Base-by-base conservation (phyloP, 768 basidiomycete species). In the Boletellus ananas region DNA sequence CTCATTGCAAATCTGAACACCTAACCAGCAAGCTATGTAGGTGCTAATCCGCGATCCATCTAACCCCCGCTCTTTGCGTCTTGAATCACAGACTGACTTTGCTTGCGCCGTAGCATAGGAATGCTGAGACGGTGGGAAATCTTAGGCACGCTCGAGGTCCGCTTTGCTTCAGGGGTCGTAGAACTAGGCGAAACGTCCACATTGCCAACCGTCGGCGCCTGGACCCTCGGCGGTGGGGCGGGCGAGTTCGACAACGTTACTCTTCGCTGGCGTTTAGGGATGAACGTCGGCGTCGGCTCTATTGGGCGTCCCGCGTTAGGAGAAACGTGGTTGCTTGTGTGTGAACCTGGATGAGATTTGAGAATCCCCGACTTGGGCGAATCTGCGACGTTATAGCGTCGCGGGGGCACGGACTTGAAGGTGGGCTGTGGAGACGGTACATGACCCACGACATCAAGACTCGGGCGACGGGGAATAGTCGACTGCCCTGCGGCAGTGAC, bases 101-200 rank as follows among this genome's bases (percentile, higher is more conserved):
- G 61, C 46, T 64, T 68, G 21, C 66, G 65, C 16, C 65, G 56
- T 35, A 66, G 45, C 47, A 64, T 52, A 0, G 61, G 64, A 18
- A 68, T 66, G 38, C 66, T 66, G 25, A 66, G 49, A 20, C 59
- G 55, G 35, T 61, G 66, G 1, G 61, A 64, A 14, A 66, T 23
- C 50, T 40, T 64, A 13, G 64, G 66, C 35, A 55, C 18, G 41
- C 57, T 66, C 31, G 61, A 54, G 6, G 45, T 35, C 5, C 49
- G 59, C 49, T 50, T 64, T 31, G 44, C 37, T 13, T 52, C 47
- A 5, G 39, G 34, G 2, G 34, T 34, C 12, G 21, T 34, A 6
- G 46, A 20, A 18, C 55, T 51, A 3, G 45, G 23, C 4, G 36
- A 50, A 3, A 38, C 40, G 20, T 14, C 39, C 35, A 37, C 23